A percentile compares a stretch with the other conserved stretches of the same genome.
These are phyloP conservation scores for Suillus subalutaceus DNA, from an alignment of 768 basidiomycete genomes.

Conservation along the genomic window DNA sequence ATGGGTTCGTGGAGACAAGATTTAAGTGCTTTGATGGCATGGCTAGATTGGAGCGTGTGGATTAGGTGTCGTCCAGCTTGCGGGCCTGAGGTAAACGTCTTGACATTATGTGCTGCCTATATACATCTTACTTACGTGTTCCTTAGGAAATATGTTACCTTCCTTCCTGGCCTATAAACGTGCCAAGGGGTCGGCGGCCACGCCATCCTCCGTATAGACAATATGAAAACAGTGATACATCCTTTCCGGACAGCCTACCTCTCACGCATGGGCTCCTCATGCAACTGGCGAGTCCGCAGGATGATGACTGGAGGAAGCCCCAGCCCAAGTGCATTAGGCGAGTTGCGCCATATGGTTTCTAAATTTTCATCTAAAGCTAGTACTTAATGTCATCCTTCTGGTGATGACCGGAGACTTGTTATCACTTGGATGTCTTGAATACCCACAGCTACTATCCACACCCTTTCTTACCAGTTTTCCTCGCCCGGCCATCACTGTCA, in stretches of 20 bases:
- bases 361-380: background rate
- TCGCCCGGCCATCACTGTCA: background rate
- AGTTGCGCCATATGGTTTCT: conserved; percentile 8
- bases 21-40: conserved; percentile 42
- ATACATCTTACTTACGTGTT: background rate
- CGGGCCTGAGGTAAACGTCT: conserved; percentile 41
- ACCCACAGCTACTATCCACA: background rate
- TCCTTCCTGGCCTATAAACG: conserved; percentile 8
- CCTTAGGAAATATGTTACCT: conserved; percentile 15
- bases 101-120: background rate
- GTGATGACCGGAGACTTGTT: background rate
- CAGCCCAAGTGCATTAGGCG: conserved; percentile 17
- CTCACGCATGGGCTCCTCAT: background rate
- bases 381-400: background rate
- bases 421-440: background rate
- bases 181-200: background rate
- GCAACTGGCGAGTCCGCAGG: background rate
- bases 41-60: conserved; percentile 60
- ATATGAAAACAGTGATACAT: background rate
- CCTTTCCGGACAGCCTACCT: background rate
- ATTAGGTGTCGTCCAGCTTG: conserved; percentile 50
- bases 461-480: background rate
- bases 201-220: background rate
- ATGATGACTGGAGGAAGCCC: conserved; percentile 12
- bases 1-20: conserved; percentile 38